phyloP scores from a whole-genome alignment of 345 rosid genomes.

The Boechera stricta region DNA sequence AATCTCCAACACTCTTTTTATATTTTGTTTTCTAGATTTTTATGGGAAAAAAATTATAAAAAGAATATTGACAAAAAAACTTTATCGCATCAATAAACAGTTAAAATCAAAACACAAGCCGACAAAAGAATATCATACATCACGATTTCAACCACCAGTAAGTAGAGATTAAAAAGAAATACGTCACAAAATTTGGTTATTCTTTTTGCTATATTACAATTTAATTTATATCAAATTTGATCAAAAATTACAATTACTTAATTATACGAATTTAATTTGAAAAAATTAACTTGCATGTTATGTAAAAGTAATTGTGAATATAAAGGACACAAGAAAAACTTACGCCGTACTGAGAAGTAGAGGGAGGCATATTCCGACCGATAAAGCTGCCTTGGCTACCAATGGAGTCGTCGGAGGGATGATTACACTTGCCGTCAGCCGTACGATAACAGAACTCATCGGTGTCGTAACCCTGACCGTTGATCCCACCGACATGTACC shows the following conservation, averaged over 20 bases:
- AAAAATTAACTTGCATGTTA: neutral
- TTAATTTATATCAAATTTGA: neutral
- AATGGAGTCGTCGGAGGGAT: conserved; percentile 57
- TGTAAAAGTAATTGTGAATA: conserved; percentile 6
- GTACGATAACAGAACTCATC: conserved; percentile 60
- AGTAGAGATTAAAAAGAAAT: neutral
- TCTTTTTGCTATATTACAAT: neutral
- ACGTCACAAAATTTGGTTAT: conserved; percentile 12
- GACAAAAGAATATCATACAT: conserved; percentile 17
- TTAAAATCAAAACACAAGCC: conserved; percentile 9
- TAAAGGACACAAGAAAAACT: neutral
- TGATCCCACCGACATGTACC: conserved; percentile 59
- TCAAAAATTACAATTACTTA: neutral
- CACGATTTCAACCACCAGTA: conserved; percentile 18
- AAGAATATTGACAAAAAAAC: neutral
- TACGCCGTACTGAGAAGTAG: conserved; percentile 60
- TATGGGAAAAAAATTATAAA: too few species aligned
- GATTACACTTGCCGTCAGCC: conserved; percentile 70
- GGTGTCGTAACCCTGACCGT: conserved; percentile 56
- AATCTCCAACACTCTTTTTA: neutral
- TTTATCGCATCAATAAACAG: neutral
- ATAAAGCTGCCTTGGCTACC: conserved; percentile 72
- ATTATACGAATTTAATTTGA: neutral
- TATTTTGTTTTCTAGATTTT: neutral
- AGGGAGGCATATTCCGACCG: conserved; percentile 72